phyloP scores from a whole-genome alignment of 2,329 filamentous ascomycete genomes.

The Diaporthe sp. region DNA sequence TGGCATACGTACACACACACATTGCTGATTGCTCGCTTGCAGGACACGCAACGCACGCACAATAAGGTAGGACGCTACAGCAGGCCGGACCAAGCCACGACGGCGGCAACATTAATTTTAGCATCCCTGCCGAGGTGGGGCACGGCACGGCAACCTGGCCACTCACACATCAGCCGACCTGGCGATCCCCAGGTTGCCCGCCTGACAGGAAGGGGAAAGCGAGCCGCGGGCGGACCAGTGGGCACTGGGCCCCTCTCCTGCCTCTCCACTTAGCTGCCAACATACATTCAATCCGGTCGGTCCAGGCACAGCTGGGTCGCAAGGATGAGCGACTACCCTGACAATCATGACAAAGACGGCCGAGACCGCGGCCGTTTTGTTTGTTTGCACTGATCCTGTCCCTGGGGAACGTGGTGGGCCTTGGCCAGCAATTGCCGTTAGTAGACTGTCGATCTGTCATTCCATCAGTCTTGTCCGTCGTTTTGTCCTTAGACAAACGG shows the following conservation, averaged over 20 bases:
- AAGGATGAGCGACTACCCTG: constrained; percentile 9
- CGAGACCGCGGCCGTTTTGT: constrained; percentile 29
- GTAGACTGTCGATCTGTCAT: background rate
- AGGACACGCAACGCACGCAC: constrained; percentile 6
- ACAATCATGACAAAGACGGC: constrained; percentile 20
- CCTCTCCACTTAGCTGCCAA: background rate
- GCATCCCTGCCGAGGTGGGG: constrained; percentile 23
- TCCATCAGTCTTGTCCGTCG: background rate
- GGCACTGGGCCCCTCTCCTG: background rate
- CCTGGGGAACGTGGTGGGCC: constrained; percentile 16
- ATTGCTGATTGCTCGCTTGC: background rate
- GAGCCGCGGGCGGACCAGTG: background rate
- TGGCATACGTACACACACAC: background rate
- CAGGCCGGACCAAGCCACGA: constrained; percentile 29
- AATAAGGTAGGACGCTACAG: constrained; percentile 26
- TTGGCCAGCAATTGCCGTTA: too few relatives aligned
- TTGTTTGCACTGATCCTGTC: constrained; percentile 8
- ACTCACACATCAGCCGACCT: constrained; percentile 22
- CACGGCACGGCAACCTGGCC: constrained; percentile 1
- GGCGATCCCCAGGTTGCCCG: constrained; percentile 1
- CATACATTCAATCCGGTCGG: background rate
- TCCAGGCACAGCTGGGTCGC: constrained; percentile 8
- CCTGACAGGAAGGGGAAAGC: constrained; percentile 22
- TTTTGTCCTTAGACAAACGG: constrained; percentile 8
- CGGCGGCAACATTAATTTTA: constrained; percentile 35